Conservation (phyloP, 768 basidiomycete species). For the Gymnopilus dilepis region DNA sequence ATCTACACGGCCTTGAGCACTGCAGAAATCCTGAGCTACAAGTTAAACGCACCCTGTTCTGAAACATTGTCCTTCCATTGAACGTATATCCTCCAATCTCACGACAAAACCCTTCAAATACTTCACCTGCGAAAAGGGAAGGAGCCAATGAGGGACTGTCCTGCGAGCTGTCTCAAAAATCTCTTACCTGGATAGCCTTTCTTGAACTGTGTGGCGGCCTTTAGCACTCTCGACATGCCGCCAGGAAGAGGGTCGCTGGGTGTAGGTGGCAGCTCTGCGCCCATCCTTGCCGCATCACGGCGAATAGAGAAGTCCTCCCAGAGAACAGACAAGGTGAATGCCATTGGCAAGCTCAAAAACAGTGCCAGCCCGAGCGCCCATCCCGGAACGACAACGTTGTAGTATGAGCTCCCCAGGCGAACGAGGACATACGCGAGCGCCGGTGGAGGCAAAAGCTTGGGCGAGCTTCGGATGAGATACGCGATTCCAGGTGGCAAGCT, state of each 20-base stretch:
- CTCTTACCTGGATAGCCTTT: conserved; percentile 40
- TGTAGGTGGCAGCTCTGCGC: conserved; percentile 27
- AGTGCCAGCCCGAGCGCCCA: conserved; percentile 19
- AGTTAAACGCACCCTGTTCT: conserved; percentile 29
- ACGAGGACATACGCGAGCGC: conserved; percentile 20
- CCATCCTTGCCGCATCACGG: conserved; percentile 24
- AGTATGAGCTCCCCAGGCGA: conserved; percentile 5
- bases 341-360: conserved; percentile 24
- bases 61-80: conserved; percentile 29
- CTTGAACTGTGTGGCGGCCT: conserved; percentile 26
- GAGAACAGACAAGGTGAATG: conserved; percentile 20
- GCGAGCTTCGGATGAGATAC: conserved; percentile 28
- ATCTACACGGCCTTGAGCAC: conserved; percentile 41
- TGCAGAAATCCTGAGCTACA: conserved; percentile 41
- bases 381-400: conserved; percentile 8
- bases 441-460: conserved; percentile 27
- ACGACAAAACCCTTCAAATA: conserved; percentile 4
- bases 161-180: conserved; percentile 25
- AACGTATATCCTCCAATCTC: conserved; percentile 17
- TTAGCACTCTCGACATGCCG: conserved; percentile 21
- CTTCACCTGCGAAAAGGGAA: conserved; percentile 24
- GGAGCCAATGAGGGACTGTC: conserved; percentile 24
- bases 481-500: conserved; percentile 32
- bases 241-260: conserved; percentile 25
- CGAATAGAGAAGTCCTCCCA: conserved; percentile 22